These are phyloP conservation scores for Candida sanyiensis DNA, from an alignment of 805 yeast genomes.

Conservation along the genomic window DNA sequence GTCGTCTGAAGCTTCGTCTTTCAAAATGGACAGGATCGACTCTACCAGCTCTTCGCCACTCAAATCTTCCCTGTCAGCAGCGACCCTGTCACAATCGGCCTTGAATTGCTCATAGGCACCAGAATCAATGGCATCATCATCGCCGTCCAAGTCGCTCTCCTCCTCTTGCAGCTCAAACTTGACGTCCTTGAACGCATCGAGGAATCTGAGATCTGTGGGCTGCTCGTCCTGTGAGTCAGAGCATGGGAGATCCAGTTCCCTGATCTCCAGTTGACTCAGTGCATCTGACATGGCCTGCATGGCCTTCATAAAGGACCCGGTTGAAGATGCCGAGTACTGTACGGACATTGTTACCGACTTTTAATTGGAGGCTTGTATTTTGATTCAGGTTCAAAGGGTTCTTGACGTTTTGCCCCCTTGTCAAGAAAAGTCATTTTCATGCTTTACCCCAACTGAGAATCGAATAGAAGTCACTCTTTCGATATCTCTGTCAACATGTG, in stretches of 20 bases:
- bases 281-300: constrained; percentile 64
- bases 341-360: constrained; percentile 38
- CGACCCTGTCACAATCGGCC: constrained; percentile 28
- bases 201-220: constrained; percentile 29
- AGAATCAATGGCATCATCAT: constrained; percentile 10
- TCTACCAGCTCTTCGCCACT: constrained; percentile 29
- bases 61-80: constrained; percentile 30
- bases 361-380: too few species aligned
- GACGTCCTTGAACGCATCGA: constrained; percentile 30
- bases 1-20: constrained; percentile 41
- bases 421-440: too few species aligned
- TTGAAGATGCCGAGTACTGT: constrained; percentile 52
- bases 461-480: too few species aligned
- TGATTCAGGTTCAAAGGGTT: too few species aligned
- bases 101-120: constrained; percentile 19
- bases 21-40: constrained; percentile 28
- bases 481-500: too few species aligned
- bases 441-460: too few species aligned
- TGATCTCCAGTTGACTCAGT: constrained; percentile 29
- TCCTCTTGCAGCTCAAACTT: constrained; percentile 22
- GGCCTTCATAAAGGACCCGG: constrained; percentile 73
- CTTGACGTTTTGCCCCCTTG: too few species aligned
- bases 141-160: constrained; percentile 12
- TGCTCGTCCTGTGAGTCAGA: constrained; percentile 27
- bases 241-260: constrained; percentile 30